These are phyloP conservation scores for Fennellomyces sp. DNA, from an alignment of 371 early-diverging fungal genomes.

Conservation along the genomic window DNA sequence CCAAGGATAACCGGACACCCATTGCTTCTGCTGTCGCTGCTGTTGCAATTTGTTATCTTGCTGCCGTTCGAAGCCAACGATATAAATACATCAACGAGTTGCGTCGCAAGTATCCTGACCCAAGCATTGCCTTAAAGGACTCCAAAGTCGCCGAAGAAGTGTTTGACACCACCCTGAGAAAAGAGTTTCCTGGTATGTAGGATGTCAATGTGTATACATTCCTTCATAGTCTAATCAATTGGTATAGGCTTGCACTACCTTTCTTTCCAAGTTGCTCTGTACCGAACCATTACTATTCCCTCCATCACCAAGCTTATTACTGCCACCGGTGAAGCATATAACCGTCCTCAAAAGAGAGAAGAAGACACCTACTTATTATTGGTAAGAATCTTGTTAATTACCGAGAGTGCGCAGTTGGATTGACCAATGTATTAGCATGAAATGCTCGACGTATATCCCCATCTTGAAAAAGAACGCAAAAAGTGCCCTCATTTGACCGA, in stretches of 20 bases:
- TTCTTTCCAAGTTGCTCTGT: constrained; percentile 45
- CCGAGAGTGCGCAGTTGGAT: no score
- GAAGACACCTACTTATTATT: constrained; percentile 54
- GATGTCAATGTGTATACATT: neutral
- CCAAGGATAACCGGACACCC: neutral
- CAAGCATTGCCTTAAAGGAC: constrained; percentile 37
- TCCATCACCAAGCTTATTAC: constrained; percentile 50
- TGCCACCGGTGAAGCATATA: constrained; percentile 45
- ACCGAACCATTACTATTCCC: constrained; percentile 54
- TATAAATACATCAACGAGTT: constrained; percentile 34
- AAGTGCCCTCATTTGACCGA: neutral
- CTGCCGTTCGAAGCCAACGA: constrained; percentile 35
- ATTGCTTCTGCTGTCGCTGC: constrained; percentile 1
- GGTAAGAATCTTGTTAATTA: no score
- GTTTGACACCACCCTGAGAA: constrained; percentile 25
- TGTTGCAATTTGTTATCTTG: constrained; percentile 19
- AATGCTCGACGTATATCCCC: constrained; percentile 8
- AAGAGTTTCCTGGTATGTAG: constrained; percentile 45
- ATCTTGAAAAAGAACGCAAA: neutral
- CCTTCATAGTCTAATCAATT: neutral
- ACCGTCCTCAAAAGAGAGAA: constrained; percentile 34
- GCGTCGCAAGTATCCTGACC: constrained; percentile 51
- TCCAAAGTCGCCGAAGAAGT: constrained; percentile 43
- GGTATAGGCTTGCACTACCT: neutral
- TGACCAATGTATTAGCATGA: constrained; percentile 2